These are phyloP conservation scores for Eremothecium sinecaudum DNA, from an alignment of 1,139 yeast species.

Conservation along the genomic window DNA sequence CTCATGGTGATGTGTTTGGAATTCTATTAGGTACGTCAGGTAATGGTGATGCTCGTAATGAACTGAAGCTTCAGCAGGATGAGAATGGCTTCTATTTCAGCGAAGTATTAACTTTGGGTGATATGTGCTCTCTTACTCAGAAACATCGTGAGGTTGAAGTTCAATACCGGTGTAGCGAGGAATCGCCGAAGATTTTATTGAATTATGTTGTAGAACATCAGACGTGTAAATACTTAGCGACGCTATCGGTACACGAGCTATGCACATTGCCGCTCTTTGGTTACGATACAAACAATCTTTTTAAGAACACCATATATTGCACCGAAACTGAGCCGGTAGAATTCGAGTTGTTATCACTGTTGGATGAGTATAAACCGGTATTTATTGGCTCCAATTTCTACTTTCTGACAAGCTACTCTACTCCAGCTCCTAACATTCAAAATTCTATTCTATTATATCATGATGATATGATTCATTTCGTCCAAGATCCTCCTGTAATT, in stretches of 20 bases:
- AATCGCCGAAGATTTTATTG: slow-evolving; percentile 29
- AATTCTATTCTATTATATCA: slow-evolving; percentile 14
- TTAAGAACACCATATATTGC: slow-evolving; percentile 6
- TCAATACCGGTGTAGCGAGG: slow-evolving; percentile 56
- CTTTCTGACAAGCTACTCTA: not conserved
- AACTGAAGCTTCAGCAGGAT: slow-evolving; percentile 23
- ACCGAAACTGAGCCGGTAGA: not conserved
- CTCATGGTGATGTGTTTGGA: not conserved
- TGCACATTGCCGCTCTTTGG: slow-evolving; percentile 34
- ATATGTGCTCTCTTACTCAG: slow-evolving; percentile 62
- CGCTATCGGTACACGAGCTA: slow-evolving; percentile 48
- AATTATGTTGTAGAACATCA: slow-evolving; percentile 50
- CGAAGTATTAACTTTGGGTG: slow-evolving; percentile 53
- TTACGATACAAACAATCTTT: slow-evolving; percentile 9
- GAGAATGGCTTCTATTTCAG: slow-evolving; percentile 39
- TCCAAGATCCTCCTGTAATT: not conserved
- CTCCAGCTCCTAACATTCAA: not conserved
- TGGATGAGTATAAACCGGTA: not conserved
- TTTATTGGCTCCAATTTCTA: not conserved
- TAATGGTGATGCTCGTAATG: not conserved
- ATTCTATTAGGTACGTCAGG: not conserved
- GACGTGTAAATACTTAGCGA: slow-evolving; percentile 63
- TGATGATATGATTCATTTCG: slow-evolving; percentile 10
- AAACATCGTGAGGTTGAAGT: slow-evolving; percentile 54
- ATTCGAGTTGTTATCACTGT: not conserved